Evolutionary conservation across 495 filamentous ascomycete species (phyloP).

Genomic region (Penicillium riverlandense): DNA sequence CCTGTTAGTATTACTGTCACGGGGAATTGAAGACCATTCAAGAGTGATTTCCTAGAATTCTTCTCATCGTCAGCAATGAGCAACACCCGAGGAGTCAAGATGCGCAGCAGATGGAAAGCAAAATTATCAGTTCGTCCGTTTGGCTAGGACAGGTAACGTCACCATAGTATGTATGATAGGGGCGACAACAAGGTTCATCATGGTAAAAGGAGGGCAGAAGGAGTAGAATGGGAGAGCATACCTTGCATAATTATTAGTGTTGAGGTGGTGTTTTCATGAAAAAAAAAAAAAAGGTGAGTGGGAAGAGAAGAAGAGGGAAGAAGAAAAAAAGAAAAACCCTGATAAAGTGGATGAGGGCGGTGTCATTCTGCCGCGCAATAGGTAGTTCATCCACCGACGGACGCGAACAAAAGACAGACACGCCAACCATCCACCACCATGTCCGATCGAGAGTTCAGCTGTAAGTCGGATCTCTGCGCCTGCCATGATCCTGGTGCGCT

Average conservation of each 20-base stretch:
- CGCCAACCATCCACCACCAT: conserved; percentile 37
- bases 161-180: conserved; percentile 84
- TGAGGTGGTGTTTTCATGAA: background rate
- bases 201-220: conserved; percentile 25
- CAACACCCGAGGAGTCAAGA: conserved; percentile 7
- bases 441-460: conserved; percentile 86
- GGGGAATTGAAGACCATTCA: background rate
- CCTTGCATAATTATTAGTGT: conserved; percentile 26
- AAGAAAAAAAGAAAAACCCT: conserved; percentile 21
- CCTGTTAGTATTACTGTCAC: conserved; percentile 8
- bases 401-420: too few relatives aligned
- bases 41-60: conserved; percentile 6
- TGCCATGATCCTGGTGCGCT: background rate
- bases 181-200: conserved; percentile 91
- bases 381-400: too few relatives aligned
- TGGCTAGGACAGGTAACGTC: conserved; percentile 86
- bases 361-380: conserved; percentile 21
- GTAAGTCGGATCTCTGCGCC: conserved; percentile 38
- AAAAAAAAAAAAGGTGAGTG: conserved; percentile 1
- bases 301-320: conserved; percentile 10
- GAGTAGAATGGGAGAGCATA: conserved; percentile 21
- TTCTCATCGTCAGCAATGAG: conserved; percentile 24
- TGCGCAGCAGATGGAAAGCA: conserved; percentile 8
- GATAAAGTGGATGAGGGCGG: conserved; percentile 21
- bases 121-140: conserved; percentile 73